Evolutionary conservation across 805 yeast genomes (phyloP).

Genomic region (Tetrapisispora phaffii): DNA sequence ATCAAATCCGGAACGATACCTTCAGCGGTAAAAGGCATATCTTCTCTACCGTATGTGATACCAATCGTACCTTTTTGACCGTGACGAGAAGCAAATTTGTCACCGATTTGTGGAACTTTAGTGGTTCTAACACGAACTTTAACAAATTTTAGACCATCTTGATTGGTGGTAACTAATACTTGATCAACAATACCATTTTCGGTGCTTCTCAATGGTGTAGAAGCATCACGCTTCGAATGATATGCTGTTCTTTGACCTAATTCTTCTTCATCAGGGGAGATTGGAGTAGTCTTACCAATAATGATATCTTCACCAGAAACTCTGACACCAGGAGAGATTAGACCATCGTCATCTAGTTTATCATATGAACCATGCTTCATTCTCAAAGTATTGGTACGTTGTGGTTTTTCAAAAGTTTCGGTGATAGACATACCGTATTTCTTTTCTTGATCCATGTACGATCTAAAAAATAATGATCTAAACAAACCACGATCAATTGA

Average conservation of each 20-base stretch:
- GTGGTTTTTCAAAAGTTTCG: conserved; percentile 95
- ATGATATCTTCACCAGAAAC: conserved; percentile 98
- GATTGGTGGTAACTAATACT: conserved; percentile 91
- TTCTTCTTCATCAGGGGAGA: conserved; percentile 98
- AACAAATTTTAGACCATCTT: conserved; percentile 94
- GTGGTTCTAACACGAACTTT: conserved; percentile 99
- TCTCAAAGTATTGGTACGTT: conserved; percentile 86
- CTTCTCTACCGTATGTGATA: conserved; percentile 96
- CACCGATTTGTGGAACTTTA: conserved; percentile 97
- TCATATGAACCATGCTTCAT: conserved; percentile 98
- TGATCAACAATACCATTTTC: conserved; percentile 98
- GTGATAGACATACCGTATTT: conserved; percentile 97
- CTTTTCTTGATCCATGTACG: conserved; percentile 97
- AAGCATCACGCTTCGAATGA: conserved; percentile 97
- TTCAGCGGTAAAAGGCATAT: conserved; percentile 94
- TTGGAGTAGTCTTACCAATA: conserved; percentile 97
- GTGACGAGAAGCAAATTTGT: conserved; percentile 97
- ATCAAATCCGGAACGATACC: conserved; percentile 96
- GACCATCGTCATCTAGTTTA: conserved; percentile 95
- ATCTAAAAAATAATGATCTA: conserved; percentile 90
- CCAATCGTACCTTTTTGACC: conserved; percentile 99
- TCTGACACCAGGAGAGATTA: conserved; percentile 96
- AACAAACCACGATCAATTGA: conserved; percentile 94
- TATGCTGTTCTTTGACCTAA: conserved; percentile 97
- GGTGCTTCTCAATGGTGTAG: conserved; percentile 92